Base-by-base conservation (phyloP, 768 basidiomycete genomes). In the Suillus americanus region DNA sequence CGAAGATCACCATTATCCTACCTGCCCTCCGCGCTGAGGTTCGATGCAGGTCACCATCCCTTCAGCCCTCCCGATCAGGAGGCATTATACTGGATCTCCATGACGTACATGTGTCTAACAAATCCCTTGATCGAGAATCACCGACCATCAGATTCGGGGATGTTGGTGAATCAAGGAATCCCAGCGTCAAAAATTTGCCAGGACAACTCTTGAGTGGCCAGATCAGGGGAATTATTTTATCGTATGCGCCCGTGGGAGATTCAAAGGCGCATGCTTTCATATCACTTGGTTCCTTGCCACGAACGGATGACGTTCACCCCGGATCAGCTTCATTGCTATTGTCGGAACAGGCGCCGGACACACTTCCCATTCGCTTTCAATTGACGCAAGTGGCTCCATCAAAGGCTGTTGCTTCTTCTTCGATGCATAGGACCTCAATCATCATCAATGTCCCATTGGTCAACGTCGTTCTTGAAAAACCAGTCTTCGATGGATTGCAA, bases 401-500 rank as follows among this genome's bases (percentile, higher is more conserved):
- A 40, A 57, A 57, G 16, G 40, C 38, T 40, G 25, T 38, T 54
- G 30, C 35, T 28, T 63, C 38, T 9, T n/a, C 61, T 45, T 57
- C 65, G 25, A 65, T 20, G n/a, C 53, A 18, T 57, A 68, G 61
- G 43, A 41, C 70, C 25, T 67, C 65, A 14, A 33, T 76, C 23
- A 67, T 71, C 5, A 65, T 79, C 12, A 71, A 79, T 48, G 73
- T 96, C 16, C 93, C 94, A 16, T 87, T 88, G 5, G 74, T 91
- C n/a, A 78, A 85, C 69, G 73, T 83, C 13, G 78, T 85, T 45
- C 69, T 94, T 56, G 81, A 85, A 12, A 97, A 98, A 74, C 71
- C 77, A 6, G 66, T 80, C 2, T 75, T 95, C 9, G 94, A 98
- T 71, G 85, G 86, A 14, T 74, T 99, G 20, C 95, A 98, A 74